A percentile compares a stretch with the other conserved stretches of the same genome.
Conservation (phyloP, 257 asterid species). For the Scutellaria baicalensis region DNA sequence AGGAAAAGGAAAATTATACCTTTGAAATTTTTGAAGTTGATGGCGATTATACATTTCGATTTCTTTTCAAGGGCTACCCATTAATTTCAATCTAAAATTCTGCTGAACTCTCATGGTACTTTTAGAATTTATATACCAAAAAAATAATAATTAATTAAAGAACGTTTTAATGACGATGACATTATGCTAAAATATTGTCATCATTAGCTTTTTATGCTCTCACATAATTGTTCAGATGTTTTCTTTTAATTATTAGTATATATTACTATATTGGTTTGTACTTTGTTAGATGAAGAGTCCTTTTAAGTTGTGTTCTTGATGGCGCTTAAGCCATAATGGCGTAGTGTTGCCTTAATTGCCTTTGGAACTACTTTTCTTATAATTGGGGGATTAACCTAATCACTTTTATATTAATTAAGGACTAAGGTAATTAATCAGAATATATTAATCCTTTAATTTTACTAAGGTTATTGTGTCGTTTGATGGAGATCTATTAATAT, state of each 20-base stretch:
- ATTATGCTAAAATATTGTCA: slow-evolving; percentile 17
- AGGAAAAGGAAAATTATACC: neutral
- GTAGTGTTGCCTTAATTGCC: slow-evolving; percentile 16
- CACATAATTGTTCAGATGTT: neutral
- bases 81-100: neutral
- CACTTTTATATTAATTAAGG: too few species aligned
- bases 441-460: too few species aligned
- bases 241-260: neutral
- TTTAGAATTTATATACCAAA: neutral
- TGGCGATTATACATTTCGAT: neutral
- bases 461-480: too few species aligned
- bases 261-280: neutral
- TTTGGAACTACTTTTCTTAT: neutral
- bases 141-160: too few species aligned
- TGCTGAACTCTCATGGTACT: neutral
- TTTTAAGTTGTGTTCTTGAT: slow-evolving; percentile 20
- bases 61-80: neutral
- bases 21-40: neutral
- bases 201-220: slow-evolving; percentile 1
- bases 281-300: slow-evolving; percentile 31
- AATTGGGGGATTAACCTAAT: too few species aligned
- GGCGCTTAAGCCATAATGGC: slow-evolving; percentile 27
- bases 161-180: slow-evolving; percentile 19
- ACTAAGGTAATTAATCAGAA: too few species aligned
- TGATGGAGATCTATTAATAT: too few species aligned